Conservation (phyloP, 441 rosid genomes). For the Syzygium malaccense region DNA sequence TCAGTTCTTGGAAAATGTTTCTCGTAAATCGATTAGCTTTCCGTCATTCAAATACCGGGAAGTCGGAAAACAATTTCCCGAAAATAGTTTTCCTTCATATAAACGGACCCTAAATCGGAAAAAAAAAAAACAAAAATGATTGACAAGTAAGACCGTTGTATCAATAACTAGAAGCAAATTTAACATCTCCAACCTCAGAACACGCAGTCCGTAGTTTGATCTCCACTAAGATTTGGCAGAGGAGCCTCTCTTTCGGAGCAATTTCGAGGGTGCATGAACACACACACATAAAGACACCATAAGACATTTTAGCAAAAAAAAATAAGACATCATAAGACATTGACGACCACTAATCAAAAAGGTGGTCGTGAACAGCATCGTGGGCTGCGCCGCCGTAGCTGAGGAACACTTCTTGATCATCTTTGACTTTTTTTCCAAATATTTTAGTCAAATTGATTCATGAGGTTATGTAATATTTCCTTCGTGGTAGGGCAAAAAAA, state of each 20-base stretch:
- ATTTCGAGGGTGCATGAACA: neutral
- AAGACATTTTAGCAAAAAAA: too few relatives aligned
- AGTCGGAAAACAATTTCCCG: fast-evolving
- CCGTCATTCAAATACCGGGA: neutral
- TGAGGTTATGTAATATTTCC: too few relatives aligned
- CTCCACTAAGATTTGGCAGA: neutral
- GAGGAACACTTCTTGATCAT: neutral
- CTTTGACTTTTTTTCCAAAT: neutral
- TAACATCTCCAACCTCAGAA: neutral
- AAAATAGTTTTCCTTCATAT: neutral
- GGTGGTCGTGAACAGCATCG: neutral
- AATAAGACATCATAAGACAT: neutral
- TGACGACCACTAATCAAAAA: neutral
- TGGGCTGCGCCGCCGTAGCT: neutral
- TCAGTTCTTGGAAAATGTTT: neutral
- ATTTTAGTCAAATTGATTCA: too few relatives aligned
- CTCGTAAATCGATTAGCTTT: neutral
- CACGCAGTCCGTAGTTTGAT: neutral
- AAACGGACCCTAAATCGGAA: neutral
- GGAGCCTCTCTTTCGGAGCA: neutral
- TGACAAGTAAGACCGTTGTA: neutral
- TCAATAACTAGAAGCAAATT: neutral
- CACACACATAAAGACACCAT: neutral
- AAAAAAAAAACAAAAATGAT: neutral
- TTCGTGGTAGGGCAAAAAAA: neutral